A percentile compares a stretch with the other conserved stretches of the same genome.
Evolutionary conservation across 176 grass and related monocot species (phyloP).

Genomic region (Bonia amplexicaulis): DNA sequence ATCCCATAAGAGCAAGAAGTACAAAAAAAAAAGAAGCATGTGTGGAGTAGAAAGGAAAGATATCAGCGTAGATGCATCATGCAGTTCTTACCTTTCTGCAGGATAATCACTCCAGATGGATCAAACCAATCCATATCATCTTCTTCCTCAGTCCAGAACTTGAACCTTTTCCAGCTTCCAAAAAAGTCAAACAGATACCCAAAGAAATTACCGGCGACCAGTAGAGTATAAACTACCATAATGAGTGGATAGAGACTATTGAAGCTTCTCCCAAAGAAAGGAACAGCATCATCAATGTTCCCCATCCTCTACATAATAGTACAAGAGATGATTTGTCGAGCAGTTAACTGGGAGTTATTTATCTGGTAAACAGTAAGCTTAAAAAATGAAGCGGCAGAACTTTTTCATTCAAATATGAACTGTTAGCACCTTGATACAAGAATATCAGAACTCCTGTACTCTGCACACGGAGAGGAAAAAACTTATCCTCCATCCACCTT

Average conservation of each 20-base stretch:
- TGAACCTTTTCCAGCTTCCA: slow-evolving; percentile 93
- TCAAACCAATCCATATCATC: slow-evolving; percentile 83
- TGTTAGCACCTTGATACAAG: not conserved
- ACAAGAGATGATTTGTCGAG: not conserved
- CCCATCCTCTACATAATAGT: slow-evolving; percentile 81
- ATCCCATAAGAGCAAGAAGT: not conserved
- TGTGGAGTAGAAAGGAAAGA: not conserved
- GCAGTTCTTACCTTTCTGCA: slow-evolving; percentile 75
- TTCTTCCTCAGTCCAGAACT: slow-evolving; percentile 56
- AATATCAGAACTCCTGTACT: not conserved
- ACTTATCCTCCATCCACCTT: not conserved
- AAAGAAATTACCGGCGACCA: slow-evolving; percentile 99
- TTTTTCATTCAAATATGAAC: slow-evolving; percentile 1
- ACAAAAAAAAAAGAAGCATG: not conserved
- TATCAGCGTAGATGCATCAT: not conserved
- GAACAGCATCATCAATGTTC: slow-evolving; percentile 94
- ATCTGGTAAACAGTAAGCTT: not conserved
- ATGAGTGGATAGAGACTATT: slow-evolving; percentile 98
- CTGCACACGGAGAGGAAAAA: not conserved
- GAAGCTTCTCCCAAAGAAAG: slow-evolving; percentile 99
- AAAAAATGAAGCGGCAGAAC: not conserved
- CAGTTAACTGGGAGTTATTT: not conserved
- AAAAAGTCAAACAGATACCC: slow-evolving; percentile 79
- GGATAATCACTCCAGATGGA: slow-evolving; percentile 92
- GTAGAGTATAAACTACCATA: slow-evolving; percentile 95